Conservation (phyloP, 768 basidiomycete genomes). For the Hemileccinum rubropunctum region DNA sequence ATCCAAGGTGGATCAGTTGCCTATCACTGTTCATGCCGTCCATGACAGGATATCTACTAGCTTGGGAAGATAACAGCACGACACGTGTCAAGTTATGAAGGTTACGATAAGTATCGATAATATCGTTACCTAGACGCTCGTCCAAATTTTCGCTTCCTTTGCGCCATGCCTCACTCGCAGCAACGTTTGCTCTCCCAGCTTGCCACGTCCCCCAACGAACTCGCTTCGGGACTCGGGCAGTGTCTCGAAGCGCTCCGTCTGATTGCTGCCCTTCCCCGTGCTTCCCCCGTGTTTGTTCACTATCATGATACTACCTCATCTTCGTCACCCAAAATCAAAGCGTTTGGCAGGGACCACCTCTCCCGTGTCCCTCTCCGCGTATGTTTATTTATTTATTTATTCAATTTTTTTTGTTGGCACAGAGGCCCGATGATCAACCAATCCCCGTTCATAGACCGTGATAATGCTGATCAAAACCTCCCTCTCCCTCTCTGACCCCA, state of each 20-base stretch:
- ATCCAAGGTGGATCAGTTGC: no score
- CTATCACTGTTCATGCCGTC: no score
- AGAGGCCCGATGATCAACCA: no score
- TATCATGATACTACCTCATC: conserved; percentile 16
- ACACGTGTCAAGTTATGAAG: not conserved
- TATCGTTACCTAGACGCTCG: not conserved
- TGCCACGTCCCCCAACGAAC: conserved; percentile 31
- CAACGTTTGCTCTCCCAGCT: conserved; percentile 31
- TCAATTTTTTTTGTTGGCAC: not conserved
- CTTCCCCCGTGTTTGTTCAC: conserved; percentile 27
- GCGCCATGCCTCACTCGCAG: conserved; percentile 25
- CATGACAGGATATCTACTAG: not conserved
- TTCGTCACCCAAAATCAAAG: conserved; percentile 20
- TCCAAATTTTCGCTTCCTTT: not conserved
- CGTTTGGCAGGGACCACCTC: conserved; percentile 31
- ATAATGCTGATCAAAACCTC: conserved; percentile 24
- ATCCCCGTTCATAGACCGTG: conserved; percentile 19
- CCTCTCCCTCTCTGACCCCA: conserved; percentile 16
- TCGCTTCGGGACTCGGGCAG: conserved; percentile 32
- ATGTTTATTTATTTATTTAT: not conserved
- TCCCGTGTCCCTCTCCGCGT: conserved; percentile 33
- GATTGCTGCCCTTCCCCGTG: conserved; percentile 26
- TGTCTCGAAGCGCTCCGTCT: conserved; percentile 34
- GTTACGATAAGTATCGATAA: conserved; percentile 1
- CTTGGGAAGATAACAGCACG: not conserved